Evolutionary conservation across 1,139 yeast species (phyloP).

Genomic region (Suhomyces maxii): DNA sequence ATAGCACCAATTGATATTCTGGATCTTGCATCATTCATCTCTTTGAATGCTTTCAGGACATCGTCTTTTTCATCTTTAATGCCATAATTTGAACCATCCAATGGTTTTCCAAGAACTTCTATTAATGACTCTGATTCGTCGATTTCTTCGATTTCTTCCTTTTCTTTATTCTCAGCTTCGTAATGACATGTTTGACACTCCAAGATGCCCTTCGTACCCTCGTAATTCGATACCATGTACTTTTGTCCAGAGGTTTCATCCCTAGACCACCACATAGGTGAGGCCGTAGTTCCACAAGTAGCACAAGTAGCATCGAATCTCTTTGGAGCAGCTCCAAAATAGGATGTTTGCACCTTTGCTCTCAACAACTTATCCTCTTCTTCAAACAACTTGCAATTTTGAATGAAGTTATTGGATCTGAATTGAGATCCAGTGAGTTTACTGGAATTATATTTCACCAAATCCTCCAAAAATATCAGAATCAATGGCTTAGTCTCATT

Average conservation of each 20-base stretch:
- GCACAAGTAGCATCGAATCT: constrained; percentile 16
- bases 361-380: constrained; percentile 12
- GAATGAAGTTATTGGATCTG: constrained; percentile 31
- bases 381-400: constrained; percentile 19
- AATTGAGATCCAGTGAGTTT: constrained; percentile 34
- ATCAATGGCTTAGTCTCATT: constrained; percentile 36
- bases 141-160: constrained; percentile 9
- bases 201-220: constrained; percentile 6
- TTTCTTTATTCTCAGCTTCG: constrained; percentile 9
- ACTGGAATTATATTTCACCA: constrained; percentile 21
- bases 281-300: constrained; percentile 26
- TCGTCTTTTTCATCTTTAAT: constrained; percentile 30
- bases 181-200: constrained; percentile 40
- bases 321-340: constrained; percentile 8
- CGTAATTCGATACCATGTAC: constrained; percentile 8
- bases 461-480: constrained; percentile 44
- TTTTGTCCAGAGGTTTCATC: constrained; percentile 1
- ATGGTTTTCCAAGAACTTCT: constrained; percentile 30
- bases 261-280: constrained; percentile 45
- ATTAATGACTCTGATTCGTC: constrained; percentile 18
- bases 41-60: constrained; percentile 17
- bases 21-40: constrained; percentile 10
- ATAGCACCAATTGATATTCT: constrained; percentile 30
- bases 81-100: constrained; percentile 37
- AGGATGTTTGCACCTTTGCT: constrained; percentile 13